Percentiles rank a stretch among this genome's conserved stretches.
Conservation (phyloP, 225 moss, liverwort and hornwort species). For the Ulota crispa region DNA sequence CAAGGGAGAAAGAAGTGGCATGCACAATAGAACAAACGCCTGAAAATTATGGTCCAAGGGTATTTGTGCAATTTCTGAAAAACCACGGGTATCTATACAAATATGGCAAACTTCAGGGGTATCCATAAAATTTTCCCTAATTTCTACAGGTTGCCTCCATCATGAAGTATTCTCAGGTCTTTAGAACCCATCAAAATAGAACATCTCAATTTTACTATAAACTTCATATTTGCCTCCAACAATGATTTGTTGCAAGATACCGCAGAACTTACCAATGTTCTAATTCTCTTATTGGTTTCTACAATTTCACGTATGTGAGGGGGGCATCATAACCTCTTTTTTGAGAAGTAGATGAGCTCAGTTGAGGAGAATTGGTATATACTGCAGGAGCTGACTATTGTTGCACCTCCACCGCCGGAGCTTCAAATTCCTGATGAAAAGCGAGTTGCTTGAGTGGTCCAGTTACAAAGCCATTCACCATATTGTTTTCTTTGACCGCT, state of each 20-base stretch:
- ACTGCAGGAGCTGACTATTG: slow-evolving; percentile 54
- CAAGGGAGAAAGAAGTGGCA: too few relatives aligned
- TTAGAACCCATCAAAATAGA: background rate
- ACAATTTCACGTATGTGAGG: background rate
- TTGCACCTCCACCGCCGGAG: slow-evolving; percentile 67
- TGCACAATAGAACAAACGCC: too few relatives aligned
- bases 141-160: background rate
- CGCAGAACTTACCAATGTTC: background rate
- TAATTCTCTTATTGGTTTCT: background rate
- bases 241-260: background rate
- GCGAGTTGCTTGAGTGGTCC: background rate
- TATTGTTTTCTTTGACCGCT: background rate
- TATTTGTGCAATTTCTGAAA: too few relatives aligned
- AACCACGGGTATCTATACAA: too few relatives aligned
- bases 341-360: background rate
- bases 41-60: too few relatives aligned
- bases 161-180: background rate
- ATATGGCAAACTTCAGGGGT: too few relatives aligned
- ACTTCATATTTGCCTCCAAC: background rate
- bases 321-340: background rate
- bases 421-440: slow-evolving; percentile 44
- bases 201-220: background rate
- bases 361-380: background rate
- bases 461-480: background rate
- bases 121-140: background rate